Conservation (phyloP, 495 filamentous ascomycete species). For the Pseudevernia furfuracea region DNA sequence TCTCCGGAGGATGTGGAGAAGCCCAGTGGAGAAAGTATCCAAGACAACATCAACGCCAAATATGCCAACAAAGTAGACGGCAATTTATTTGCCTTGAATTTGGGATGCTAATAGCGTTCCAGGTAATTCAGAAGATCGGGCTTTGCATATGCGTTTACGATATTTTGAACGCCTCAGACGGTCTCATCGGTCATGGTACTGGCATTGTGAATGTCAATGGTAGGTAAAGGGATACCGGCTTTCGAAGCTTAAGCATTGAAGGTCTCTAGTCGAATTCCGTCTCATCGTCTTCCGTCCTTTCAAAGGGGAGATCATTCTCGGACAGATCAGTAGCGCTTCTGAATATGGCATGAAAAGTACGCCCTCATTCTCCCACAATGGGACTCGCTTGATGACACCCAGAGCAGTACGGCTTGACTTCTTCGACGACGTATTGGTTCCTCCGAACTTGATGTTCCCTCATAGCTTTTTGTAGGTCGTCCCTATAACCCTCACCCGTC, state of each 20-base stretch:
- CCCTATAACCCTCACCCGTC: not conserved
- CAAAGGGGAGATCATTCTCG: conserved; percentile 80
- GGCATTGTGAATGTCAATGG: conserved; percentile 90
- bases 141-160: conserved; percentile 90
- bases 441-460: conserved; percentile 59
- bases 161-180: conserved; percentile 77
- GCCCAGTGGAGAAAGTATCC: conserved; percentile 66
- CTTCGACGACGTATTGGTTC: conserved; percentile 82
- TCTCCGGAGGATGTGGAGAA: conserved; percentile 77
- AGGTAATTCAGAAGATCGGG: conserved; percentile 72
- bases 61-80: conserved; percentile 80
- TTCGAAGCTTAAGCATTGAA: not conserved
- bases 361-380: conserved; percentile 20
- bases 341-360: conserved; percentile 67
- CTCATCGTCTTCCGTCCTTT: conserved; percentile 92
- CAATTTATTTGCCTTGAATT: not conserved
- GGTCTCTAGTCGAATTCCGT: conserved; percentile 68
- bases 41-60: conserved; percentile 92
- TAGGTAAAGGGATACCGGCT: conserved; percentile 30
- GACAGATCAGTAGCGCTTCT: conserved; percentile 65
- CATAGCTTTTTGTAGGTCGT: conserved; percentile 62
- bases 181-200: conserved; percentile 81
- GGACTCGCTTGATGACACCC: conserved; percentile 6
- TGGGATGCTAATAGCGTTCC: not conserved
- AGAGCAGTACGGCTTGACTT: conserved; percentile 70